These are phyloP conservation scores for Eucalyptus pauciflora DNA, from an alignment of 345 rosid species.

Conservation along the genomic window DNA sequence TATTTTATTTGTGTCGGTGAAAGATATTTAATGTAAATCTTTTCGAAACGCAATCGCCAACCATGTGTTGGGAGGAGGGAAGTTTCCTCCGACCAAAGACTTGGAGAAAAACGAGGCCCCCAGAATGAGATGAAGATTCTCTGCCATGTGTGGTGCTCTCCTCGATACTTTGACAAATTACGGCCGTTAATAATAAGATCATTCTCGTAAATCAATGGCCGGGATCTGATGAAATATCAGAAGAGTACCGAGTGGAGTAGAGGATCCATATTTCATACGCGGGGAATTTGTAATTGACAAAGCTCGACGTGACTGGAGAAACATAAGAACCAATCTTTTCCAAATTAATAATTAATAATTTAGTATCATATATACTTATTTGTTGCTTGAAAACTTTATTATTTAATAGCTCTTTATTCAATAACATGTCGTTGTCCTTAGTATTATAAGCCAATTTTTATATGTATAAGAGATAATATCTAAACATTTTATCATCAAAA, in stretches of 20 bases:
- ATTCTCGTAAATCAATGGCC: background rate
- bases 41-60: too few species aligned
- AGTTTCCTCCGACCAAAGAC: too few species aligned
- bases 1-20: background rate
- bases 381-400: background rate
- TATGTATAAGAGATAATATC: too few species aligned
- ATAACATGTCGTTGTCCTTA: rapidly evolving
- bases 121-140: too few species aligned
- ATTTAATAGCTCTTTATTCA: background rate
- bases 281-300: background rate
- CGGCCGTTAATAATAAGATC: background rate
- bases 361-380: background rate
- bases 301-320: background rate
- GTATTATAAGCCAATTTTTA: too few species aligned
- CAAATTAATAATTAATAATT: too few species aligned
- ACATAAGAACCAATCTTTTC: too few species aligned
- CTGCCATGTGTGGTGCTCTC: too few species aligned
- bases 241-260: background rate
- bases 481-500: too few species aligned
- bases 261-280: background rate
- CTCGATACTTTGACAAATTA: background rate
- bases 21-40: background rate
- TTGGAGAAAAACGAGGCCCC: too few species aligned
- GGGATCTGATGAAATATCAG: background rate
- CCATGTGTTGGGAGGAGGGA: too few species aligned